Base-by-base conservation (phyloP, 2,329 filamentous ascomycete genomes). In the Pyricularia sp. region DNA sequence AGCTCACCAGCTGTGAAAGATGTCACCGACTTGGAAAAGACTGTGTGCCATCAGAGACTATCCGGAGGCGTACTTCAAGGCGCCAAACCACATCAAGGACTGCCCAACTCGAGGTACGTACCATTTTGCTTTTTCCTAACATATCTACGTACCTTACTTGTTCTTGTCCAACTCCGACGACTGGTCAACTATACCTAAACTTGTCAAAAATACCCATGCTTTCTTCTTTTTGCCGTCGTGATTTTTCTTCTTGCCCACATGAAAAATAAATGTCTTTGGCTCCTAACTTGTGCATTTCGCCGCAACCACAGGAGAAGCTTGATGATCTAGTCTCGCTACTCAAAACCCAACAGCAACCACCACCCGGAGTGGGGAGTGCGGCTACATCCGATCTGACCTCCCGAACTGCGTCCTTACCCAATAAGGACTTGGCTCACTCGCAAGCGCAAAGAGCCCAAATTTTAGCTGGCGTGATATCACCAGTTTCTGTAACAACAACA, bases 301-400 rank as follows among this genome's bases (percentile, higher is more conserved):
- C 13, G 13, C 19, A 12, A n/a, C 22, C n/a, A 13, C 62, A 63
- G 70, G 78, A 81, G 70, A 81, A 80, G 68, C 73, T 81, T 13
- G 78, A 81, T 62, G 77, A 79, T 63, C 71, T 82, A 9, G 77
- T 81, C n/a, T 76, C 78, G 2, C 76, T 81, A 24, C 69, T 81
- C 19, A 73, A 70, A 8, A 70, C 71, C 6, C 73, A 73, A 24
- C 63, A 33, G 7, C 62, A 57, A 26, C 61, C 66, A 26, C 61
- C 66, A 13, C 63, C 35, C 6, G 68, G 24, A 10, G 24, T 57
- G 10, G 53, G 53, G 22, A 9, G 8, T 28, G n/a, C 66, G 64
- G 22, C 70, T 35, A 69, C 73, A 60, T 63, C 65, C 62, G 44
- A 71, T 75, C 60, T 66, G 66, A 64, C 62, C 65, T 62, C 65